Conservation (phyloP, 805 yeast species). For the Suhomyces sp. region DNA sequence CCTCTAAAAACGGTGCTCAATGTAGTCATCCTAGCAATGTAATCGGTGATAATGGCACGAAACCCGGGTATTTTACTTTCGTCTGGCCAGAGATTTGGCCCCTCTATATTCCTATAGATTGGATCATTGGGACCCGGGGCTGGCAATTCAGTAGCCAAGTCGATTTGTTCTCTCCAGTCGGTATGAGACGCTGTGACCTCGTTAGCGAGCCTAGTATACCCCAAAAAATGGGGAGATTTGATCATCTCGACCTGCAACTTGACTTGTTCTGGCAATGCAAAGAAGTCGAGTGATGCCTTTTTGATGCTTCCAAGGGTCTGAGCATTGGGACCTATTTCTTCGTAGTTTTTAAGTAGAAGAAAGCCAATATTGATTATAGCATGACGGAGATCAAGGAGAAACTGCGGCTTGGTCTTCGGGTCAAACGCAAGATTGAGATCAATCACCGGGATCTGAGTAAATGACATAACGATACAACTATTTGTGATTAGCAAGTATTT, state of each 20-base stretch:
- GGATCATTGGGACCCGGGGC: constrained; percentile 40
- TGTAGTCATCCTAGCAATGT: constrained; percentile 45
- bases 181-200: constrained; percentile 53
- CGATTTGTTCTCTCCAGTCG: constrained; percentile 64
- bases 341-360: constrained; percentile 43
- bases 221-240: constrained; percentile 56
- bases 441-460: constrained; percentile 41
- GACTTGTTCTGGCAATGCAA: constrained; percentile 45
- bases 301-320: constrained; percentile 36
- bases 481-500: no score
- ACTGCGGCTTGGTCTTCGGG: constrained; percentile 39
- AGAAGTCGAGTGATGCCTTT: constrained; percentile 40
- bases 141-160: constrained; percentile 52
- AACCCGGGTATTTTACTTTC: constrained; percentile 41
- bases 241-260: constrained; percentile 51
- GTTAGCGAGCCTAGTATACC: constrained; percentile 54
- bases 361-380: constrained; percentile 60
- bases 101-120: constrained; percentile 49
- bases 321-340: constrained; percentile 30
- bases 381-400: constrained; percentile 38
- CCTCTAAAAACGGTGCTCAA: constrained; percentile 42
- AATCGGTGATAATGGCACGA: constrained; percentile 37
- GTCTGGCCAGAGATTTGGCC: constrained; percentile 57
- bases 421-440: constrained; percentile 44
- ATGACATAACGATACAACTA: constrained; percentile 24